These are phyloP conservation scores for Neofusicoccum sp. DNA, from an alignment of 2,329 filamentous ascomycete species.

Conservation along the genomic window DNA sequence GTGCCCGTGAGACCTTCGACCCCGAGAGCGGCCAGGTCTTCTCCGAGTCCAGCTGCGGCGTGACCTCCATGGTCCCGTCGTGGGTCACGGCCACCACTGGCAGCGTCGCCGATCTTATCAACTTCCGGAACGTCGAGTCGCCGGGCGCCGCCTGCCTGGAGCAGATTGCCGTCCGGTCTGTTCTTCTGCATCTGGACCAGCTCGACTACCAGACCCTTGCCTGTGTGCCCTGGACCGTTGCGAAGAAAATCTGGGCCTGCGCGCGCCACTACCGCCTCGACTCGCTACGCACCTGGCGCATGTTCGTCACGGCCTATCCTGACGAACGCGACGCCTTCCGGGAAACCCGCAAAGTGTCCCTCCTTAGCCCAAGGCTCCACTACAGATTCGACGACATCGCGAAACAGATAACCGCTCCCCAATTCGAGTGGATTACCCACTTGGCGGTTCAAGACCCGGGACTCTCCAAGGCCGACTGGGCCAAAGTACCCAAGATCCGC, in stretches of 20 bases:
- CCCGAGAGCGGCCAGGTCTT: conserved; percentile 3
- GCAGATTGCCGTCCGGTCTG: conserved; percentile 6
- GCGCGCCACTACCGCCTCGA: neutral
- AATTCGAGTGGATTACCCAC: conserved; percentile 11
- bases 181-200: conserved; percentile 6
- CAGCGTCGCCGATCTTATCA: conserved; percentile 3
- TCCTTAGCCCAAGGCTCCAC: neutral
- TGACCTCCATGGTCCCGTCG: conserved; percentile 3
- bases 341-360: neutral
- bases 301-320: conserved; percentile 8
- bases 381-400: neutral
- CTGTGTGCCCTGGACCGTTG: conserved; percentile 7
- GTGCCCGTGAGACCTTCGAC: neutral
- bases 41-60: neutral
- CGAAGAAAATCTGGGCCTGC: neutral
- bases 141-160: neutral
- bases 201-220: neutral
- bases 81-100: conserved; percentile 9
- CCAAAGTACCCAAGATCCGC: neutral
- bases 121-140: neutral
- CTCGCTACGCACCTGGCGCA: conserved; percentile 7
- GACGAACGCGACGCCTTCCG: conserved; percentile 3
- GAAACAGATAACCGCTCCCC: neutral
- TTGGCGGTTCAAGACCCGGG: neutral
- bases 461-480: neutral